Base-by-base conservation (phyloP, 306 rosid species). In the Lotus japonicus region DNA sequence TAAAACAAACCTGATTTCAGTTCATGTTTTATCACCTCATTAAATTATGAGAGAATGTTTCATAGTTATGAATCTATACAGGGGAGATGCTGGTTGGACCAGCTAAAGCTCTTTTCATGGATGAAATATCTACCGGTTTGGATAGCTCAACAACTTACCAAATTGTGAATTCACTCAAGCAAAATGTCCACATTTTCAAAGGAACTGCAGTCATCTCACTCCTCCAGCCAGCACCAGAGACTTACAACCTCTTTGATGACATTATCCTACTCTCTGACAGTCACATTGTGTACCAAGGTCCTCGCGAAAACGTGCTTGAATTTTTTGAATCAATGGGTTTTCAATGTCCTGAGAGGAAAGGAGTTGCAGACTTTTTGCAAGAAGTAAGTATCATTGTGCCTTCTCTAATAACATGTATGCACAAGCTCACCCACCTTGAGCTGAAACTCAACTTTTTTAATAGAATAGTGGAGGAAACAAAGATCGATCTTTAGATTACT, bases 41-140 rank as follows among this genome's bases (percentile, higher is more conserved):
- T 19, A 13, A 72, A 75, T 70, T 41, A 15, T 65, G 7, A 6
- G 57, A 58, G 17, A 46, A 16, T 38, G 8, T 67, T 62, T 54
- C 41, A 74, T 57, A 45, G 48, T 17, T 15, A 49, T 63, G 9
- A 52, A 42, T 58, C 33, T 49, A 44, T 43, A 1, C 41, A 86
- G 91, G 91, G 62, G 91, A 86, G 68, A 86, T 86, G 91, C 14
- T 86, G 50, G 91, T 86, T 52, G 91, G 91, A 63, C 91, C 91
- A 8, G 39, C 81, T 5, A 86, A 78, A 64, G 88, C 84, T 21
- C 52, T 86, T 26, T 81, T 86, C 71, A 86, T 86, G 91, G 91
- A 86, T 49, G 86, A 86, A 73, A 83, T 86, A 72, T 86, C 91
- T 0, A 86, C 91, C 45, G 91, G 91, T 23, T 71, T 86, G 83